phyloP scores from a whole-genome alignment of 805 yeast genomes.

The Lipomyces spencermartinsiae region DNA sequence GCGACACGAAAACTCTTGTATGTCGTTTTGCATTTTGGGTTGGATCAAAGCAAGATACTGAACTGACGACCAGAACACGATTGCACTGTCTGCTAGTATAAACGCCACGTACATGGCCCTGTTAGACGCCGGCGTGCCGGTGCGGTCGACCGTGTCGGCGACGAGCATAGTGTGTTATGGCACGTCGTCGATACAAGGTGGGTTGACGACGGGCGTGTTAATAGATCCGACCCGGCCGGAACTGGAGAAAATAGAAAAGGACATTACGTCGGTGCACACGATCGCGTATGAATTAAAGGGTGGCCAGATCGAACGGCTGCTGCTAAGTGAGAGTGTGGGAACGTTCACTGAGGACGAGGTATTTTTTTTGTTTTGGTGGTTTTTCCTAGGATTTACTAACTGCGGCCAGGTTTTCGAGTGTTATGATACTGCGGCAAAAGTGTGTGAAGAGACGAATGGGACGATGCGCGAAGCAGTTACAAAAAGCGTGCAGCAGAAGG shows the following conservation, averaged over 20 bases:
- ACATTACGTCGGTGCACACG: conserved; percentile 62
- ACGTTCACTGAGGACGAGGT: conserved; percentile 60
- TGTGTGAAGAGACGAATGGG: conserved; percentile 54
- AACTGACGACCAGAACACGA: conserved; percentile 39
- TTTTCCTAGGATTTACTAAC: too few species aligned
- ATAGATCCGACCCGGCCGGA: conserved; percentile 49
- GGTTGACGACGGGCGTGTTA: conserved; percentile 61
- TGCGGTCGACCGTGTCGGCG: conserved; percentile 45
- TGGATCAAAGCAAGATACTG: too few species aligned
- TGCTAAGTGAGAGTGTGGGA: conserved; percentile 79
- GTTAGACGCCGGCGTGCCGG: conserved; percentile 77
- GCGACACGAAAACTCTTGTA: conserved; percentile 48
- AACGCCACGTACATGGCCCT: conserved; percentile 79
- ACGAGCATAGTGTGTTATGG: conserved; percentile 15
- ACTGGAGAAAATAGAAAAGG: conserved; percentile 27
- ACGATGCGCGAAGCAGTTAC: conserved; percentile 55
- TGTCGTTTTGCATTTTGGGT: not conserved
- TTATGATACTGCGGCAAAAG: conserved; percentile 58
- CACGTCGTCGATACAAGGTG: not conserved
- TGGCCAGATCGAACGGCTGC: conserved; percentile 58
- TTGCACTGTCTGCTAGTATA: conserved; percentile 70
- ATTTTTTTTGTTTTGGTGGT: too few species aligned
- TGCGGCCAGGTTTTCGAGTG: conserved; percentile 51
- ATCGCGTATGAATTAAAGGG: conserved; percentile 64
- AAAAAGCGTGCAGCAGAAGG: conserved; percentile 8